Evolutionary conservation across 2,329 filamentous ascomycete genomes (phyloP).

Genomic region (Graphilbum ipis-grandicollis): DNA sequence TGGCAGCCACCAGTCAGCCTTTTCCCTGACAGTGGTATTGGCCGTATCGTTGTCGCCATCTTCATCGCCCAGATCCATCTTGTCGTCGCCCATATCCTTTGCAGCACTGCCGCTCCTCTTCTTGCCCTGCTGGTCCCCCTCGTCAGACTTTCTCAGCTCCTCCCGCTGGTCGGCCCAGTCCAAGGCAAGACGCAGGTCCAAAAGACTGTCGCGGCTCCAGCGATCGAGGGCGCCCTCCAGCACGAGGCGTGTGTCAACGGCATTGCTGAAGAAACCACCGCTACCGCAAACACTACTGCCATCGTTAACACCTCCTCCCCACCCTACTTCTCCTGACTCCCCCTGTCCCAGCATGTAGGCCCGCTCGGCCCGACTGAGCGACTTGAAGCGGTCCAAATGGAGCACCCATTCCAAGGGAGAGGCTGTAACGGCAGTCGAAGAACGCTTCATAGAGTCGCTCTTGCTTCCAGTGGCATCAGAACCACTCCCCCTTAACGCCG

Average conservation of each 20-base stretch:
- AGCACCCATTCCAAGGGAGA: constrained; percentile 60
- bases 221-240: constrained; percentile 34
- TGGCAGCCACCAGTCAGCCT: constrained; percentile 33
- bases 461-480: too few species aligned
- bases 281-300: too few species aligned
- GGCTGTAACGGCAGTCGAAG: too few species aligned
- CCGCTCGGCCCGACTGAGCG: constrained; percentile 48
- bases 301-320: constrained; percentile 20
- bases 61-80: neutral
- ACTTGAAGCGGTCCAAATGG: constrained; percentile 34
- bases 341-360: constrained; percentile 35
- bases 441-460: too few species aligned
- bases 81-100: neutral
- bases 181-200: constrained; percentile 34
- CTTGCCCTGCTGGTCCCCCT: neutral
- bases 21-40: too few species aligned
- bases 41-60: neutral
- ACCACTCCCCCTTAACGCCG: too few species aligned
- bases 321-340: constrained; percentile 16
- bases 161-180: constrained; percentile 34
- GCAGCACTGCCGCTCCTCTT: too few species aligned
- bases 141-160: constrained; percentile 1
- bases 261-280: constrained; percentile 14
- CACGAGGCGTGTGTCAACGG: constrained; percentile 55
- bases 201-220: constrained; percentile 22